Percentiles rank a stretch among this genome's conserved stretches.
These are phyloP conservation scores for Cryphonectria parasitica DNA, from an alignment of 2,329 filamentous ascomycete genomes.

Conservation along the genomic window DNA sequence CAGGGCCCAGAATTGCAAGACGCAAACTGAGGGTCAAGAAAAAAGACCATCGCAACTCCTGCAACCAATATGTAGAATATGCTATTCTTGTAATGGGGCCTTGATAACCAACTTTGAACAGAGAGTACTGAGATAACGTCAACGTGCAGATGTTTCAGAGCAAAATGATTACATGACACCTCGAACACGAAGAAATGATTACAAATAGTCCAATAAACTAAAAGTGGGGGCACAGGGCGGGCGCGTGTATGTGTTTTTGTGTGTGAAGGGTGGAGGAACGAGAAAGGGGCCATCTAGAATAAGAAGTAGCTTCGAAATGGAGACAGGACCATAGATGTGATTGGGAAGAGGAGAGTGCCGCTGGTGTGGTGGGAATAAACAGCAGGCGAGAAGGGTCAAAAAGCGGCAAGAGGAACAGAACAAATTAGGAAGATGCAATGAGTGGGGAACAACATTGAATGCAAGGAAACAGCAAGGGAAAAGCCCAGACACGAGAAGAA, in stretches of 20 bases:
- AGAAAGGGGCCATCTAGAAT: not conserved
- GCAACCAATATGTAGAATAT: not conserved
- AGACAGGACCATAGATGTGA: not conserved
- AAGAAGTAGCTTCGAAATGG: not conserved
- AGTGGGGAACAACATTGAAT: not conserved
- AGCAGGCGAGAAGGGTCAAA: not conserved
- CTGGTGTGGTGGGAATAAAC: not conserved
- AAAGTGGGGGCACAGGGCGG: not conserved
- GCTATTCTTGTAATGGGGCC: not conserved
- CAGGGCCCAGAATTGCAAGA: too few relatives aligned
- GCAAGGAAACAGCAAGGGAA: not conserved
- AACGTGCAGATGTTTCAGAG: not conserved
- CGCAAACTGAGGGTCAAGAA: too few relatives aligned
- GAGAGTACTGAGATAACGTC: not conserved
- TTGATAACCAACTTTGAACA: not conserved
- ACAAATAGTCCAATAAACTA: not conserved
- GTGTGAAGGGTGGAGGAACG: not conserved
- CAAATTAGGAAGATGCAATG: not conserved
- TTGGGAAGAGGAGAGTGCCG: not conserved
- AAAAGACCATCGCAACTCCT: not conserved
- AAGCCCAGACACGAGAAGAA: not conserved
- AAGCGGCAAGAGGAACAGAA: not conserved
- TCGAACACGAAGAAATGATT: too few relatives aligned
- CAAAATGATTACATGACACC: too few relatives aligned
- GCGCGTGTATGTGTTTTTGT: too few relatives aligned